phyloP scores from a whole-genome alignment of 345 rosid genomes.

The Syzygium oleosum region DNA sequence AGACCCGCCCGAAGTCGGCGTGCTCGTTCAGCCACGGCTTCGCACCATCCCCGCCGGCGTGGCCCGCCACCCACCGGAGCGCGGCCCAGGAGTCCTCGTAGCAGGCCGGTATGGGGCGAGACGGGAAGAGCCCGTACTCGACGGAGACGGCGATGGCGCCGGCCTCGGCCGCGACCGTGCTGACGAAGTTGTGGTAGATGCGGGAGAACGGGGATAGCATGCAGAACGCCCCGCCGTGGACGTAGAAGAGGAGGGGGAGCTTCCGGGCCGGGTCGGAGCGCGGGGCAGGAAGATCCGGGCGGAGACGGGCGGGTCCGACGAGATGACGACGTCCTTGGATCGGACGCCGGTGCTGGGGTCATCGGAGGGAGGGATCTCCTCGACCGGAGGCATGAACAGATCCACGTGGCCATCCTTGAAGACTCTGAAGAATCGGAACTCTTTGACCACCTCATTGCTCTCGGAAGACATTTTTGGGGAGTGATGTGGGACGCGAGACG shows the following conservation, averaged over 20 bases:
- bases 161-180: slow-evolving; percentile 3
- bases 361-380: slow-evolving; percentile 6
- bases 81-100: slow-evolving; percentile 33
- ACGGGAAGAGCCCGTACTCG: slow-evolving; percentile 25
- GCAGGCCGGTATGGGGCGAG: slow-evolving; percentile 21
- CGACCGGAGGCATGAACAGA: slow-evolving; percentile 2
- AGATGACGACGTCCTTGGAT: slow-evolving; percentile 21
- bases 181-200: not conserved
- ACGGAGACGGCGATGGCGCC: slow-evolving; percentile 9
- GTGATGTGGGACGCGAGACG: slow-evolving; percentile 2
- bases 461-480: not conserved
- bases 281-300: slow-evolving; percentile 32
- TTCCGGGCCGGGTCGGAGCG: slow-evolving; percentile 1
- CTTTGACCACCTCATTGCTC: slow-evolving; percentile 8
- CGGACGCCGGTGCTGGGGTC: slow-evolving; percentile 20
- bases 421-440: slow-evolving; percentile 29
- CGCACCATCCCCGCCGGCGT: not conserved
- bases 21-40: slow-evolving; percentile 14
- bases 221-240: slow-evolving; percentile 21
- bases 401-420: slow-evolving; percentile 16
- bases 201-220: slow-evolving; percentile 10
- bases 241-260: slow-evolving; percentile 18
- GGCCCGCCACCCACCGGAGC: slow-evolving; percentile 18
- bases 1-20: slow-evolving; percentile 14
- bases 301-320: slow-evolving; percentile 8